These are phyloP conservation scores for Penicillium brasilianum DNA, from an alignment of 2,329 filamentous ascomycete genomes.

Conservation along the genomic window DNA sequence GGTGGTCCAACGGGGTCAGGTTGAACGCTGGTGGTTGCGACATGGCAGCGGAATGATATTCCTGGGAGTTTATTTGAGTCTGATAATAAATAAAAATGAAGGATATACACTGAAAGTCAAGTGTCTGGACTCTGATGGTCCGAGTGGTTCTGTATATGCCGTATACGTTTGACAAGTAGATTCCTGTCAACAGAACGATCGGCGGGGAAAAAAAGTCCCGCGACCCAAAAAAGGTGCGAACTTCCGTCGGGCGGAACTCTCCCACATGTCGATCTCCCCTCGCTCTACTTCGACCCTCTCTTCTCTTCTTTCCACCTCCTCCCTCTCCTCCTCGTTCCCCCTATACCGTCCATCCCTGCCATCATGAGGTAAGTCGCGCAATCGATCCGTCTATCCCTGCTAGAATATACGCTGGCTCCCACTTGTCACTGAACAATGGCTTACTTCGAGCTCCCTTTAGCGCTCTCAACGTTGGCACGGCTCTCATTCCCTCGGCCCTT, in stretches of 20 bases:
- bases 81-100: background rate
- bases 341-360: conserved; percentile 13
- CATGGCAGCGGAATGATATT: background rate
- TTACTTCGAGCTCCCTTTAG: conserved; percentile 22
- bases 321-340: conserved; percentile 18
- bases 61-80: background rate
- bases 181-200: conserved; percentile 5
- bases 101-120: background rate
- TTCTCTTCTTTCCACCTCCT: conserved; percentile 1
- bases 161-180: background rate
- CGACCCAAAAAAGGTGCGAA: conserved; percentile 25
- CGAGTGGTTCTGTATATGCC: background rate
- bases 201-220: conserved; percentile 2
- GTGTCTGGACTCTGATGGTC: background rate
- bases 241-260: conserved; percentile 30
- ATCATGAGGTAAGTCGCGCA: conserved; percentile 37
- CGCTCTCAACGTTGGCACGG: conserved; percentile 69
- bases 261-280: conserved; percentile 3
- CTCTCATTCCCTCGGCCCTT: conserved; percentile 82
- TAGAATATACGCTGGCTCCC: background rate
- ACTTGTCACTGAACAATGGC: conserved; percentile 18
- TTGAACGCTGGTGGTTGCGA: conserved; percentile 40
- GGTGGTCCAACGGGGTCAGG: conserved; percentile 56
- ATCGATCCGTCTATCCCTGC: background rate
- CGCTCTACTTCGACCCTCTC: background rate